These are phyloP conservation scores for Trichoderma cornu-damae DNA, from an alignment of 2,329 filamentous ascomycete species.

Conservation along the genomic window DNA sequence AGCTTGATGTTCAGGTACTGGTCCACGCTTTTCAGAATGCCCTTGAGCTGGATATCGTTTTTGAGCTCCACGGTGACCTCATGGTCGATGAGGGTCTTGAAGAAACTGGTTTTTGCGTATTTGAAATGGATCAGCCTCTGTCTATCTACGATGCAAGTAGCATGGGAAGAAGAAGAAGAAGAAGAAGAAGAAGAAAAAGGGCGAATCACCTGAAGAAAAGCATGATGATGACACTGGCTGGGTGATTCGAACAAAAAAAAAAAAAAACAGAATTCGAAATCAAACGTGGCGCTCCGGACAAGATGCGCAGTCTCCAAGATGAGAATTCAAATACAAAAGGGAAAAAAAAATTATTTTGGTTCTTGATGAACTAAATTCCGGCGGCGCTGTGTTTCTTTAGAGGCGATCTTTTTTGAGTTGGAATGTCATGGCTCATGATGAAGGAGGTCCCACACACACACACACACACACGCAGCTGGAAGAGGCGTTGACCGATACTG, in stretches of 20 bases:
- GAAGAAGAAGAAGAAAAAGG: background rate
- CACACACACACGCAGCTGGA: background rate
- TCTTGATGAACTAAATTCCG: background rate
- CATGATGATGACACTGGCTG: slow-evolving; percentile 30
- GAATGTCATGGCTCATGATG: slow-evolving; percentile 11
- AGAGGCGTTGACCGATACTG: background rate
- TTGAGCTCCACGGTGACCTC: slow-evolving; percentile 98
- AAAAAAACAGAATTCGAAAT: too few species aligned
- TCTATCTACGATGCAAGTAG: background rate
- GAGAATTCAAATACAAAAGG: too few species aligned
- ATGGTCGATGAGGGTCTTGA: slow-evolving; percentile 97
- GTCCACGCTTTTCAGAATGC: slow-evolving; percentile 93
- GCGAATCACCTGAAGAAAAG: slow-evolving; percentile 43
- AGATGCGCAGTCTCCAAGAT: too few species aligned
- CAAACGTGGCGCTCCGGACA: background rate
- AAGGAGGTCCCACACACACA: background rate
- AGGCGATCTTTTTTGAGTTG: background rate
- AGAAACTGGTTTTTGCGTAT: slow-evolving; percentile 63
- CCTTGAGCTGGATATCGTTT: slow-evolving; percentile 96
- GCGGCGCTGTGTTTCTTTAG: background rate
- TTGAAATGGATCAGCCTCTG: background rate
- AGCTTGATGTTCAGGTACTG: slow-evolving; percentile 99
- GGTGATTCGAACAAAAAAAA: background rate
- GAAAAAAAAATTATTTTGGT: background rate
- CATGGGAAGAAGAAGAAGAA: too few species aligned